Evolutionary conservation across 2,329 filamentous ascomycete genomes (phyloP).

Genomic region (Grosmannia huntii): DNA sequence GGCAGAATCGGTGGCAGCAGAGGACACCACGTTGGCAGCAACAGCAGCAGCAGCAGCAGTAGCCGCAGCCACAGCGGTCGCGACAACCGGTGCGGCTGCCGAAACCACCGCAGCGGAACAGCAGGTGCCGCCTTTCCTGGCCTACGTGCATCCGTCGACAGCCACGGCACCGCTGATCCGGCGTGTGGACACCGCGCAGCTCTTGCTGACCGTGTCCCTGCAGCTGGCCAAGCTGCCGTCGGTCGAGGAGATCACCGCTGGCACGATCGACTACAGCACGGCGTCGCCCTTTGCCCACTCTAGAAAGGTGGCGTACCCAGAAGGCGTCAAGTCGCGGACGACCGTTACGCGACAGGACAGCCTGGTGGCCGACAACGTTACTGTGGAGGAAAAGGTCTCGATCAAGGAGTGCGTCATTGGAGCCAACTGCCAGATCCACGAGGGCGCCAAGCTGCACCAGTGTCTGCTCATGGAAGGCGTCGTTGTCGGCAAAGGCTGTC

Average conservation of each 20-base stretch:
- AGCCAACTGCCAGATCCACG: slow-evolving; percentile 71
- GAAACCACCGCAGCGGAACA: not conserved
- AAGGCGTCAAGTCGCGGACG: slow-evolving; percentile 65
- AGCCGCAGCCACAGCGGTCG: not conserved
- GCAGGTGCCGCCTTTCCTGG: slow-evolving; percentile 58
- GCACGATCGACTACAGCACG: slow-evolving; percentile 41
- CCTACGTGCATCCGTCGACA: slow-evolving; percentile 61
- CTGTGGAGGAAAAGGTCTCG: slow-evolving; percentile 76
- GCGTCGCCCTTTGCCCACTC: slow-evolving; percentile 65
- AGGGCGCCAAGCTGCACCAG: slow-evolving; percentile 73
- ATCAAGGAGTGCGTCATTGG: slow-evolving; percentile 89
- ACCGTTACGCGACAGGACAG: slow-evolving; percentile 75
- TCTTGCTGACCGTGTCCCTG: slow-evolving; percentile 71
- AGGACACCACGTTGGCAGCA: not conserved
- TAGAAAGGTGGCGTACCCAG: slow-evolving; percentile 70
- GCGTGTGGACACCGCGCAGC: slow-evolving; percentile 74
- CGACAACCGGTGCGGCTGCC: not conserved
- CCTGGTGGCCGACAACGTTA: slow-evolving; percentile 78
- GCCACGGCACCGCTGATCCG: slow-evolving; percentile 55
- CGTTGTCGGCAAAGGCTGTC: slow-evolving; percentile 69
- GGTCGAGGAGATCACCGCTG: slow-evolving; percentile 69
- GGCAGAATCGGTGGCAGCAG: not conserved
- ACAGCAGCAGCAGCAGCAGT: not conserved
- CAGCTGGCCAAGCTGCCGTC: slow-evolving; percentile 75
- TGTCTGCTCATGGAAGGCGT: slow-evolving; percentile 91